Evolutionary conservation across 2,329 filamentous ascomycete genomes (phyloP).

Genomic region (Dothidotthia symphoricarpi): DNA sequence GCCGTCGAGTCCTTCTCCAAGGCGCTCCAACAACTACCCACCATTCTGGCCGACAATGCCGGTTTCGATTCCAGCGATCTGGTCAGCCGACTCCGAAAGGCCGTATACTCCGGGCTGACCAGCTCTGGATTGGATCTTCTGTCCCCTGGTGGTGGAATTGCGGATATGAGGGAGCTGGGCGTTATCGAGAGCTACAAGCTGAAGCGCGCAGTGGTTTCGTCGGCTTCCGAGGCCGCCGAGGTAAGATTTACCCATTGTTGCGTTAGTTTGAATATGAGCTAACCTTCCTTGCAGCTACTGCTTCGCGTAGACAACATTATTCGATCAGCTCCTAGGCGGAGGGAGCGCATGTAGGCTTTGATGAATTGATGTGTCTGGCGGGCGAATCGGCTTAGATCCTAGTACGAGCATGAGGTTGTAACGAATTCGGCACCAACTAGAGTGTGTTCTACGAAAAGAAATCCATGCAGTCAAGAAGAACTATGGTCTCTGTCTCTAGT

Average conservation of each 20-base stretch:
- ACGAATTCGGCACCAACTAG: conserved; percentile 24
- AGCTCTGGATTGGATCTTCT: conserved; percentile 87
- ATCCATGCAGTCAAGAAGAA: conserved; percentile 28
- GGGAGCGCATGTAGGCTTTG: conserved; percentile 66
- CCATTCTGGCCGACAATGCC: conserved; percentile 95
- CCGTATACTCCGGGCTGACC: conserved; percentile 90
- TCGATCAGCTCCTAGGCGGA: conserved; percentile 79
- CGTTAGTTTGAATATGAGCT: conserved; percentile 20
- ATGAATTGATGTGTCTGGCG: not conserved
- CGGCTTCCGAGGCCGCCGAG: conserved; percentile 93
- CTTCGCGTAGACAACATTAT: conserved; percentile 98
- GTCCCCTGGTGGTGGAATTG: conserved; percentile 85
- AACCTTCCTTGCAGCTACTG: conserved; percentile 61
- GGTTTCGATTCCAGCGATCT: conserved; percentile 94
- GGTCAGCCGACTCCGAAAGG: conserved; percentile 85
- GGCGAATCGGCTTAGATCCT: too few species aligned
- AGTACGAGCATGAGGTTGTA: conserved; percentile 15
- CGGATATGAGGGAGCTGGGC: conserved; percentile 92
- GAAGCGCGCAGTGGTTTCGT: conserved; percentile 96
- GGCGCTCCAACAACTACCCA: conserved; percentile 88
- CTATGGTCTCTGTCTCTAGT: too few species aligned
- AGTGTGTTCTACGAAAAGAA: conserved; percentile 29
- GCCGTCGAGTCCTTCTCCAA: conserved; percentile 87
- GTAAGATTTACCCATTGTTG: conserved; percentile 53
- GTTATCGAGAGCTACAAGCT: conserved; percentile 98